phyloP scores from a whole-genome alignment of 192 early-diverging fungal genomes.

The Coemansia sp. region DNA sequence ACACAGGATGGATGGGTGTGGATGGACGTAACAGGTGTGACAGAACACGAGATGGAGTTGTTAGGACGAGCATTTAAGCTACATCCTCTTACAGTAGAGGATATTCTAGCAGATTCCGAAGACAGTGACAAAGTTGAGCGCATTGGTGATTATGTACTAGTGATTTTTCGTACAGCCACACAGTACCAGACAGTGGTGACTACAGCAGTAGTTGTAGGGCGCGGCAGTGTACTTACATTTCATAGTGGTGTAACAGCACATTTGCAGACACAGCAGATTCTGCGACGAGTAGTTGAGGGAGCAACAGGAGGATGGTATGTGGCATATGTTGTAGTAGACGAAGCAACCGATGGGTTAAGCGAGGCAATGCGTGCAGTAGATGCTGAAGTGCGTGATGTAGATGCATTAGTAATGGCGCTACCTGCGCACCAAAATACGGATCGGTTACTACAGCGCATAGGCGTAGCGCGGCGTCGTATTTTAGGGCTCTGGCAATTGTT shows the following conservation, averaged over 20 bases:
- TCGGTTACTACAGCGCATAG: slow-evolving; percentile 76
- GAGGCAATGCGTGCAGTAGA: slow-evolving; percentile 65
- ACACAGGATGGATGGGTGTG: slow-evolving; percentile 44
- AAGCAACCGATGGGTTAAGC: slow-evolving; percentile 73
- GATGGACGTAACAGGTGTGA: slow-evolving; percentile 64
- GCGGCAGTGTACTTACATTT: slow-evolving; percentile 10
- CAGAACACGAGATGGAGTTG: slow-evolving; percentile 60
- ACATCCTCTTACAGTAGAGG: slow-evolving; percentile 88
- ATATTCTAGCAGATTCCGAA: slow-evolving; percentile 68
- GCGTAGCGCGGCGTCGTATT: slow-evolving; percentile 68
- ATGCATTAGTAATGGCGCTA: slow-evolving; percentile 71
- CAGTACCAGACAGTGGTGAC: slow-evolving; percentile 13
- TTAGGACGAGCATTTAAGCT: slow-evolving; percentile 67
- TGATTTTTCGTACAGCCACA: neutral
- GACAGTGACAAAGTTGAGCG: slow-evolving; percentile 22
- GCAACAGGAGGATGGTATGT: neutral
- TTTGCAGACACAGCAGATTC: neutral
- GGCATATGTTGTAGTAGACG: slow-evolving; percentile 72
- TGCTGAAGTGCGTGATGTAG: slow-evolving; percentile 73
- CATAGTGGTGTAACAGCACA: neutral
- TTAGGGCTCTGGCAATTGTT: slow-evolving; percentile 67
- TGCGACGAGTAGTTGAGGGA: slow-evolving; percentile 3
- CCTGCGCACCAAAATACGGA: slow-evolving; percentile 43
- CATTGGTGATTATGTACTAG: slow-evolving; percentile 1
- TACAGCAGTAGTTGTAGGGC: neutral